A percentile compares a stretch with the other conserved stretches of the same genome.
phyloP scores from a whole-genome alignment of 2,329 filamentous ascomycete genomes.

The Sporothrix protearum region DNA sequence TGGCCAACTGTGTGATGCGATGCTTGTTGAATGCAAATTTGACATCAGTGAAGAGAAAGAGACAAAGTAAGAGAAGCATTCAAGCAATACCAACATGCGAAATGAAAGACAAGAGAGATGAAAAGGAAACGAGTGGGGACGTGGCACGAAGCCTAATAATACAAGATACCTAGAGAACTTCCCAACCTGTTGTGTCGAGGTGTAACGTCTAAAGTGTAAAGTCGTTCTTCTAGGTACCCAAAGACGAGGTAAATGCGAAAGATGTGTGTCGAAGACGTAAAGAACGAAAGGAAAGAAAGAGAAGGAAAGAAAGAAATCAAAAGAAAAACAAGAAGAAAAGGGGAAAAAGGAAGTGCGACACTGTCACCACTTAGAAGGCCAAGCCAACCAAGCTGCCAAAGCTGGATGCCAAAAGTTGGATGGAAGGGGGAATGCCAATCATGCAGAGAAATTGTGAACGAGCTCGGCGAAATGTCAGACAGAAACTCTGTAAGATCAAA shows the following conservation, averaged over 20 bases:
- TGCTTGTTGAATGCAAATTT: no score
- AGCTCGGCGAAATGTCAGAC: no score
- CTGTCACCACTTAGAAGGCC: no score
- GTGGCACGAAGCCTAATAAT: background rate
- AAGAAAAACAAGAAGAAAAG: no score
- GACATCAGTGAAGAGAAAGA: no score
- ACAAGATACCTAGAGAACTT: constrained; percentile 8
- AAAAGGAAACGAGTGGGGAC: background rate
- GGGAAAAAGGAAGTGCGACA: no score
- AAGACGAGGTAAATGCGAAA: background rate
- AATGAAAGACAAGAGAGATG: background rate
- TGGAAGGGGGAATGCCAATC: no score
- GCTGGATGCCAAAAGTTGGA: background rate
- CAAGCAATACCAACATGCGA: background rate
- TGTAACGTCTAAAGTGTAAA: background rate
- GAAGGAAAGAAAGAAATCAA: no score
- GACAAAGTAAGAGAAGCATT: background rate
- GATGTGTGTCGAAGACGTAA: background rate
- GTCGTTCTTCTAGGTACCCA: background rate
- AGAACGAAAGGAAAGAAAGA: background rate
- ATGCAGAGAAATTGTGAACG: no score
- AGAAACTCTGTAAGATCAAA: no score
- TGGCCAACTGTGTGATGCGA: background rate
- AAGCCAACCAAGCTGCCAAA: background rate
- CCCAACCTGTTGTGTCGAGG: background rate